Evolutionary conservation across 2,329 filamentous ascomycete species (phyloP).

Genomic region (Tolypocladium ophioglossoides): DNA sequence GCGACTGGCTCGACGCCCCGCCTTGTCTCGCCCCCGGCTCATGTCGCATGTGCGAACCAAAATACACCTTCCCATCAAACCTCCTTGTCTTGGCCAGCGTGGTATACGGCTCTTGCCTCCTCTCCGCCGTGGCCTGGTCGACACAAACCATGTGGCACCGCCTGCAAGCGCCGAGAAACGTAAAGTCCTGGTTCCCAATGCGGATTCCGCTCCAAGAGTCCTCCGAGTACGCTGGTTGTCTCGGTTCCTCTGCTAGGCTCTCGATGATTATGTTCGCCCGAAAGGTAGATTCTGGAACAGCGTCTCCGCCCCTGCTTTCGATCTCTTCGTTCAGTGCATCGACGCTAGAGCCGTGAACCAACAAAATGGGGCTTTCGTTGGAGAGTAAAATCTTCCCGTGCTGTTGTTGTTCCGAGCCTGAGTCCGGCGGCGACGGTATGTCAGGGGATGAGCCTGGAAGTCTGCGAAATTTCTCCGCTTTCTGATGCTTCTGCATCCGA

Average conservation of each 20-base stretch:
- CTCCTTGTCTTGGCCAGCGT: constrained; percentile 81
- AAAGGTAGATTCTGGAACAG: constrained; percentile 65
- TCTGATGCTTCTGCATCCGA: constrained; percentile 51
- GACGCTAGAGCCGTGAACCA: constrained; percentile 72
- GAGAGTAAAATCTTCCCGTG: constrained; percentile 60
- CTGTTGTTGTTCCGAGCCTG: constrained; percentile 34
- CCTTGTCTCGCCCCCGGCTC: constrained; percentile 7
- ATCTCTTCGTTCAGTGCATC: constrained; percentile 69
- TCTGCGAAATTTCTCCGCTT: constrained; percentile 8
- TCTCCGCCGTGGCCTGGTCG: constrained; percentile 70
- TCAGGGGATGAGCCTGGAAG: constrained; percentile 45
- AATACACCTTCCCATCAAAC: constrained; percentile 75
- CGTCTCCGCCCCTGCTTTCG: constrained; percentile 45
- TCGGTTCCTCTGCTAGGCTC: constrained; percentile 23
- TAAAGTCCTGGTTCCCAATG: constrained; percentile 54
- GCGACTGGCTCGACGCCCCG: constrained; percentile 12
- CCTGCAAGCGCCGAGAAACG: constrained; percentile 73
- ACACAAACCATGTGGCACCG: constrained; percentile 96
- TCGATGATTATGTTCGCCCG: constrained; percentile 75
- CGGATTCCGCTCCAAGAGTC: constrained; percentile 63
- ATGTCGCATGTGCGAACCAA: constrained; percentile 70
- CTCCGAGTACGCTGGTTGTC: constrained; percentile 59
- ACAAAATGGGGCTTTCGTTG: constrained; percentile 89
- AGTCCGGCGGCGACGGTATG: constrained; percentile 46
- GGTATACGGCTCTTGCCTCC: constrained; percentile 75